These are phyloP conservation scores for Tulasnella sp. DNA, from an alignment of 768 basidiomycete genomes.

Conservation along the genomic window DNA sequence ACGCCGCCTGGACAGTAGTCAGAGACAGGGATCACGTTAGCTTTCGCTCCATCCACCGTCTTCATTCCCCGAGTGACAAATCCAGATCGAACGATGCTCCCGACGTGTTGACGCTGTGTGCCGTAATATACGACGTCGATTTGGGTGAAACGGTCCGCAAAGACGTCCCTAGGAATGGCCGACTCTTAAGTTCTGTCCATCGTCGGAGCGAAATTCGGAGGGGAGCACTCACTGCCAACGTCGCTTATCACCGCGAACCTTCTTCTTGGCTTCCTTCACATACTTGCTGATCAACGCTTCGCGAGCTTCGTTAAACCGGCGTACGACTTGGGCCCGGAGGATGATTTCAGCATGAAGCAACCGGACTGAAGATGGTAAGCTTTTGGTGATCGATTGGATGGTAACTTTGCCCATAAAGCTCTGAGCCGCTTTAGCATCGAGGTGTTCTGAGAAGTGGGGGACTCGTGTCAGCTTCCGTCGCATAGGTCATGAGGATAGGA, in stretches of 20 bases:
- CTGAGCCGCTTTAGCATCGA: not conserved
- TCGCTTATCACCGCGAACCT: not conserved
- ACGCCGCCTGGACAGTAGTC: not conserved
- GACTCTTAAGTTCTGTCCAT: too few species aligned
- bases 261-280: not conserved
- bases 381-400: not conserved
- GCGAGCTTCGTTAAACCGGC: not conserved
- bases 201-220: too few species aligned
- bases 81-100: not conserved
- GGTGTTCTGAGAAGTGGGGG: not conserved
- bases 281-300: not conserved
- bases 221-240: not conserved
- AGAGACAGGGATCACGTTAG: not conserved
- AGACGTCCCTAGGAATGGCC: not conserved
- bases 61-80: not conserved
- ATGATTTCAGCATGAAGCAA: not conserved
- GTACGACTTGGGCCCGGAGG: not conserved
- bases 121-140: not conserved
- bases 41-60: not conserved
- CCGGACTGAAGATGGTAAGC: not conserved
- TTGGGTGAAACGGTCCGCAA: not conserved
- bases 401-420: not conserved
- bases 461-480: not conserved
- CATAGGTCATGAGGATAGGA: not conserved
- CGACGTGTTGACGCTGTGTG: not conserved